A percentile compares a stretch with the other conserved stretches of the same genome.
Evolutionary conservation across 345 rosid species (phyloP).

Genomic region (Sonneratia caseolaris): DNA sequence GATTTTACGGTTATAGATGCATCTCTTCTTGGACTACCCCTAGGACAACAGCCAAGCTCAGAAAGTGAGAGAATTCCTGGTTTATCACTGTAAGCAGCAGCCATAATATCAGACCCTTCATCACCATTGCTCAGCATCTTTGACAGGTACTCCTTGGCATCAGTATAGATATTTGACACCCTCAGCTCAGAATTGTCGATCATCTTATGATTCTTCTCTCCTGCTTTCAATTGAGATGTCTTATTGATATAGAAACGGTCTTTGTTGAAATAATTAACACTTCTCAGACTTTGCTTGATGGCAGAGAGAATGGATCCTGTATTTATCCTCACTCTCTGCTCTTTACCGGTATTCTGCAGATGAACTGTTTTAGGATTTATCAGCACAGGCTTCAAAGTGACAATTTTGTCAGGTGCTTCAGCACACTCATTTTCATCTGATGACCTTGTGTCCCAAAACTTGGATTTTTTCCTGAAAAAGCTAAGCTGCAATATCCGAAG

Average conservation of each 20-base stretch:
- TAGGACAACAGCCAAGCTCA: slow-evolving; percentile 45
- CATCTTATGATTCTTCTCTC: slow-evolving; percentile 24
- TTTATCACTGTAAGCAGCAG: slow-evolving; percentile 35
- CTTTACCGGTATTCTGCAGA: neutral
- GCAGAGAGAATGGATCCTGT: slow-evolving; percentile 11
- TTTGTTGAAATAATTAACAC: slow-evolving; percentile 35
- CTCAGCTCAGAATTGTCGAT: slow-evolving; percentile 29
- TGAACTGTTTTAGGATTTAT: slow-evolving; percentile 18
- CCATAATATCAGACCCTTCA: slow-evolving; percentile 29
- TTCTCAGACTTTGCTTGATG: slow-evolving; percentile 38
- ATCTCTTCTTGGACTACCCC: slow-evolving; percentile 52
- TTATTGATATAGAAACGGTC: slow-evolving; percentile 69
- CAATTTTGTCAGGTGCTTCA: slow-evolving; percentile 30
- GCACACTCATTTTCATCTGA: slow-evolving; percentile 23
- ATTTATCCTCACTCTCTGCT: neutral
- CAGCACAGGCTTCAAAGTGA: slow-evolving; percentile 66
- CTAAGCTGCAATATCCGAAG: slow-evolving; percentile 23
- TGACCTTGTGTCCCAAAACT: slow-evolving; percentile 28
- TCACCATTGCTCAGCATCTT: slow-evolving; percentile 57
- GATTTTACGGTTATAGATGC: slow-evolving; percentile 23
- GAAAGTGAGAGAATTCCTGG: slow-evolving; percentile 74
- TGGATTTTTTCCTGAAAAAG: slow-evolving; percentile 44
- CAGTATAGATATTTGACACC: slow-evolving; percentile 50
- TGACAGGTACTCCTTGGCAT: slow-evolving; percentile 85
- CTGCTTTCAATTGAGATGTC: slow-evolving; percentile 34